phyloP scores from a whole-genome alignment of 257 asterid genomes.

The Solanum sejunctum region DNA sequence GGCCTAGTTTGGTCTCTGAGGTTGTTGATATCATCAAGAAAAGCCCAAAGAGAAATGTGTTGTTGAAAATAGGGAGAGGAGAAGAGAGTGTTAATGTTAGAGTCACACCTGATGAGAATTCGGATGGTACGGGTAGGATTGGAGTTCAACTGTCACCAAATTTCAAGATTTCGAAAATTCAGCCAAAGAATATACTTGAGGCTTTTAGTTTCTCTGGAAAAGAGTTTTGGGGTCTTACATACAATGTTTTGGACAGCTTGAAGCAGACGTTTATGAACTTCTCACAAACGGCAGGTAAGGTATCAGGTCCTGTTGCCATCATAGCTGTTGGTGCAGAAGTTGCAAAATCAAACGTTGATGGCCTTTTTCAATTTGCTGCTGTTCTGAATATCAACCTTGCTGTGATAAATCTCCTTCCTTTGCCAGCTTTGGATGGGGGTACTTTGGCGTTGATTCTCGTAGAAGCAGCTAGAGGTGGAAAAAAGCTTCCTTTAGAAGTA shows the following conservation, averaged over 20 bases:
- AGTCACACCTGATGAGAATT: slow-evolving; percentile 62
- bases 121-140: slow-evolving; percentile 80
- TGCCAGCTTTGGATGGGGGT: slow-evolving; percentile 95
- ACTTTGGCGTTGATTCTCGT: slow-evolving; percentile 70
- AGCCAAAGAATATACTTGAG: slow-evolving; percentile 48
- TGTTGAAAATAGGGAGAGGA: slow-evolving; percentile 57
- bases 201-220: slow-evolving; percentile 60
- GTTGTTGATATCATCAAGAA: slow-evolving; percentile 64
- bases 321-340: slow-evolving; percentile 98
- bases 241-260: slow-evolving; percentile 61
- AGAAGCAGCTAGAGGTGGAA: slow-evolving; percentile 95
- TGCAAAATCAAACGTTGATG: slow-evolving; percentile 81
- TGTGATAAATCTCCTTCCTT: slow-evolving; percentile 83
- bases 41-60: slow-evolving; percentile 47
- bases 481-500: slow-evolving; percentile 71
- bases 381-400: slow-evolving; percentile 83
- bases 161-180: slow-evolving; percentile 46
- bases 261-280: slow-evolving; percentile 74
- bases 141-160: slow-evolving; percentile 90
- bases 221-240: slow-evolving; percentile 78
- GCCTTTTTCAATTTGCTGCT: slow-evolving; percentile 92
- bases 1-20: slow-evolving; percentile 69
- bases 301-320: slow-evolving; percentile 94
- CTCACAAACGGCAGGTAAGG: slow-evolving; percentile 88
- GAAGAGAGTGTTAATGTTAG: slow-evolving; percentile 29